Conservation (phyloP, 495 filamentous ascomycete species). For the Friedmanniomyces simplex region DNA sequence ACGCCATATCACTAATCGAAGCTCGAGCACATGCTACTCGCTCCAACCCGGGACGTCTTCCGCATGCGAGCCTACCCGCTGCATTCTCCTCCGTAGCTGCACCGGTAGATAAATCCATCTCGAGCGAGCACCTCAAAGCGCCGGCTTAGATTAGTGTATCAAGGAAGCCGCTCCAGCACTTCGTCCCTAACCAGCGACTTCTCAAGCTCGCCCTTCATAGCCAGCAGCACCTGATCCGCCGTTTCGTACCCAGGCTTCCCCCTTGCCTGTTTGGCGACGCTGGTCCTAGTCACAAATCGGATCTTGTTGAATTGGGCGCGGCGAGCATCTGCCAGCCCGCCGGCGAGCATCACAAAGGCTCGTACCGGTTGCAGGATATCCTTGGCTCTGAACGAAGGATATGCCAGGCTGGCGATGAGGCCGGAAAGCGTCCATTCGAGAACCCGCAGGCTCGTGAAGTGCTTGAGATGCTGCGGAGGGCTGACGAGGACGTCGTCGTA, state of each 20-base stretch:
- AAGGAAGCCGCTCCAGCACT: neutral
- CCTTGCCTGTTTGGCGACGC: neutral
- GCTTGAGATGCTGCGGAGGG: neutral
- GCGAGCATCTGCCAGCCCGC: neutral
- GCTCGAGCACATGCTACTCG: too few relatives aligned
- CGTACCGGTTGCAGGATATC: neutral
- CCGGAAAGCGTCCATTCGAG: neutral
- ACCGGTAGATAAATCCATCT: too few relatives aligned
- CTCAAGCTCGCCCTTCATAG: neutral
- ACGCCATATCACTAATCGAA: too few relatives aligned
- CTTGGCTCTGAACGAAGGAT: too few relatives aligned
- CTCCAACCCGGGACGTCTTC: too few relatives aligned
- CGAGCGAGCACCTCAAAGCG: too few relatives aligned
- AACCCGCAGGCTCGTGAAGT: neutral
- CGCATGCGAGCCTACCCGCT: too few relatives aligned
- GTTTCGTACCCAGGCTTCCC: neutral
- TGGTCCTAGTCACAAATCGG: neutral
- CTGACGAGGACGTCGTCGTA: neutral
- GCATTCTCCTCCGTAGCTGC: too few relatives aligned
- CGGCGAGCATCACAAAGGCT: neutral
- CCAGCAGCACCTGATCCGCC: neutral
- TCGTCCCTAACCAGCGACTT: neutral
- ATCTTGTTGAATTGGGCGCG: neutral
- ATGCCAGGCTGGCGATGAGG: neutral
- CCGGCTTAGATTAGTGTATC: too few relatives aligned